Evolutionary conservation across 2,329 filamentous ascomycete genomes (phyloP), one percentile per base, ranked within the genome.

Genomic region (Pestalotiopsis sp.): DNA sequence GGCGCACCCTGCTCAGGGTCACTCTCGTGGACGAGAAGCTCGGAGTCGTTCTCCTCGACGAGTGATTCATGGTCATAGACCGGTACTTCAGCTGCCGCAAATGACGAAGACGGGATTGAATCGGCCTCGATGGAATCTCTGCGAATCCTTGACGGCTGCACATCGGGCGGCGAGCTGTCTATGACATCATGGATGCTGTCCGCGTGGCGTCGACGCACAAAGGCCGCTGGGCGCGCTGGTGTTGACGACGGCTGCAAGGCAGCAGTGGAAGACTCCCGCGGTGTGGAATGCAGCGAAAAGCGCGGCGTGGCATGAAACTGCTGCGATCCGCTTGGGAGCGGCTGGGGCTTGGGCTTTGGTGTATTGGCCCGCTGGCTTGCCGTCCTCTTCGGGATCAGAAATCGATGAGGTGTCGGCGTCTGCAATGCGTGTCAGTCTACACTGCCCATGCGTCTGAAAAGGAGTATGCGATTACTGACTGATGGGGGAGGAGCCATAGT

Each of bases 371-470:
- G 71, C 59, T 62, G 68, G 31, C 61, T 67, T 49, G 58, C 75
- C 17, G 76, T 75, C 64, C 75, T 74, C 72, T 71, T 77, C 36
- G 77, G 75, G 58, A 76, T 74, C 6, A 79, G 70, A 66, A 79
- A 79, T 59, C 77, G 74, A 66, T 75, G 77, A 2, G 77, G 77
- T 36, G 75, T 77, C 12, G 77, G 77, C n/a, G 77, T 79, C 74
- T 78, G 52, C 14, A 25, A 7, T 5, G 39, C 5, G 3, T 39
- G 25, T 62, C 20, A 62, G 59, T 12, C 4, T 6, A 38, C 14
- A 39, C 7, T n/a, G 14, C 13, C 31, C 31, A 52, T 12, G 17
- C 5, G 6, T 52, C 9, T 6, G 9, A 11, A 3, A 20, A n/a
- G 6, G 45, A 20, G 14, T 3, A 20, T 27, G 25, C 23, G 14